Evolutionary conservation across 768 basidiomycete species (phyloP), one percentile per base, ranked within the genome.

Genomic region (Lanmaoa pseudosensibilis): DNA sequence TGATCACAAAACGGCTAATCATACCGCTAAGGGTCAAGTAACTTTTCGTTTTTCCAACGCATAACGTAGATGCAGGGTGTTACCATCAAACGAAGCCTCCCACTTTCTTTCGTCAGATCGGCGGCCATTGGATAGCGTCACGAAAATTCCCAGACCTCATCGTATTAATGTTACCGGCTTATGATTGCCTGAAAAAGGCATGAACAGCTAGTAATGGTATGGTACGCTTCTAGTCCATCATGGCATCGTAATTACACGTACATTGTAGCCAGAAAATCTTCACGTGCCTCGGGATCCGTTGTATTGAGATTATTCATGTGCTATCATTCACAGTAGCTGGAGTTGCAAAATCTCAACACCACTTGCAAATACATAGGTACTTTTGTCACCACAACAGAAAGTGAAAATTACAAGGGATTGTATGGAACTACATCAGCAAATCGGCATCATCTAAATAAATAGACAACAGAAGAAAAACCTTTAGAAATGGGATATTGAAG

Each of bases 11-110:
- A 32, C 27, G 48, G 21, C 27, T 33, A 38, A 25, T 19, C 1
- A 8, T 23, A 36, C 41, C 19, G 21, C 46, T 8, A 34, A 39
- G 25, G 32, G 39, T 4, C 23, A 46, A 23, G 21, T 25, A 44
- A 33, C 36, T 54, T 27, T 46, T 46, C 19, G 39, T 46, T 62
- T 63, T 58, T 63, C 44, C 61, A 62, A 62, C 57, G 10, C 33
- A 30, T 21, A 8, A 33, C n/a, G 55, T 52, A 32, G 15, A 7
- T 25, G n/a, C 23, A 58, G 36, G 21, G 46, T 33, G 44, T 50
- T 38, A 2, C 15, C 18, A 23, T 46, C 52, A 36, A n/a, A 43
- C 38, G 6, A 16, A 12, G 27, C 27, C 30, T 40, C 44, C 6
- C 13, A 3, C 9, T 25, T 54, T 38, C 8, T 25, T 19, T 34